Evolutionary conservation across 352 stramenopile species (phyloP).

Genomic region (Globisporangium middletonii): DNA sequence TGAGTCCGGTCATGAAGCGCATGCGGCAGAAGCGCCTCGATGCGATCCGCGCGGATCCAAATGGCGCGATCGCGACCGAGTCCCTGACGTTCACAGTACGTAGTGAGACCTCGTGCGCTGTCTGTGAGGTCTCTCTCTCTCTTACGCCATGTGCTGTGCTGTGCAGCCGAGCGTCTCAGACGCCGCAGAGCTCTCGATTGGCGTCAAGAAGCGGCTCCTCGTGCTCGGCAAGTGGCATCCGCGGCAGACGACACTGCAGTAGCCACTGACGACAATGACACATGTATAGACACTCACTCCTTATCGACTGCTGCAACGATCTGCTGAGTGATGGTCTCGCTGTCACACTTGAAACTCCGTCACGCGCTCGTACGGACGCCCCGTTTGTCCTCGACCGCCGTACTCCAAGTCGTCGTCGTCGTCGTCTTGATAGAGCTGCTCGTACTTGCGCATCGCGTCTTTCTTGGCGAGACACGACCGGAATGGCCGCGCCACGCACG

Average conservation of each 20-base stretch:
- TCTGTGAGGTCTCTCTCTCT: not conserved
- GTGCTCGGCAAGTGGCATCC: constrained; percentile 41
- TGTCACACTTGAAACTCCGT: not conserved
- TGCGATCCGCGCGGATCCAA: too few species aligned
- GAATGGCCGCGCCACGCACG: constrained; percentile 11
- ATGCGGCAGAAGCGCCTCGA: constrained; percentile 17
- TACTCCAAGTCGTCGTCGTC: constrained; percentile 6
- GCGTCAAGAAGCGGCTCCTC: constrained; percentile 54
- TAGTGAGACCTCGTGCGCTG: not conserved
- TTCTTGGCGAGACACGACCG: constrained; percentile 8
- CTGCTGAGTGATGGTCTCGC: constrained; percentile 12
- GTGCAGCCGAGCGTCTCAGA: constrained; percentile 26
- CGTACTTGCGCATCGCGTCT: constrained; percentile 13
- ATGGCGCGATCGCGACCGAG: not conserved
- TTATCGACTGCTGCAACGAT: not conserved
- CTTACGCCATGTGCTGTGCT: not conserved
- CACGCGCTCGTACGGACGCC: not conserved
- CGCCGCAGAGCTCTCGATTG: constrained; percentile 38
- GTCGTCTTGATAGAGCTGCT: constrained; percentile 13
- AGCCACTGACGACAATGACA: not conserved
- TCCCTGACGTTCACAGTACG: constrained; percentile 7
- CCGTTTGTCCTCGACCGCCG: not conserved
- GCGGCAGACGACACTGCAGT: not conserved
- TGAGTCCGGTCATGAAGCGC: constrained; percentile 57
- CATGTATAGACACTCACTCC: not conserved